phyloP scores from a whole-genome alignment of 805 yeast genomes.

The Candida railenensis region DNA sequence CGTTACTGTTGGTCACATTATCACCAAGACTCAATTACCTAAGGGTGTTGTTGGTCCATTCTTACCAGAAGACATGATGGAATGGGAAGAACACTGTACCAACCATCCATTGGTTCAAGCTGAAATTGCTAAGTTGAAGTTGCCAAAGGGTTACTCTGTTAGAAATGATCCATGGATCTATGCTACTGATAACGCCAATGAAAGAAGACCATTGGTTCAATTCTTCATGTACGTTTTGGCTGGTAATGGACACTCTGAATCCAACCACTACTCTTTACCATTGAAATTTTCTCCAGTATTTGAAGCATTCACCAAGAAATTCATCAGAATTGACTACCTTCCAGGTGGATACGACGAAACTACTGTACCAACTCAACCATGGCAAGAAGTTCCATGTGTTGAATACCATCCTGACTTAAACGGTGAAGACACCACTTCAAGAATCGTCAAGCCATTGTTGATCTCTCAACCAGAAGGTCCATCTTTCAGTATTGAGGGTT shows the following conservation, averaged over 20 bases:
- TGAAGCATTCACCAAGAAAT: slow-evolving; percentile 57
- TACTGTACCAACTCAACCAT: slow-evolving; percentile 54
- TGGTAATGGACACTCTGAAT: slow-evolving; percentile 62
- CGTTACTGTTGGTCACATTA: slow-evolving; percentile 58
- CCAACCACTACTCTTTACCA: slow-evolving; percentile 75
- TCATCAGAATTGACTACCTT: slow-evolving; percentile 69
- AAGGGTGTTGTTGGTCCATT: slow-evolving; percentile 70
- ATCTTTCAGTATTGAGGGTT: slow-evolving; percentile 58
- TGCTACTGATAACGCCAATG: slow-evolving; percentile 69
- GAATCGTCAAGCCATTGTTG: slow-evolving; percentile 69
- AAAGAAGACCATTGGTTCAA: slow-evolving; percentile 62
- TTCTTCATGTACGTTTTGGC: slow-evolving; percentile 72
- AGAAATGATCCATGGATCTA: slow-evolving; percentile 84
- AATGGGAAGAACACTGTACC: slow-evolving; percentile 50
- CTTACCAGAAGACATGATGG: slow-evolving; percentile 61
- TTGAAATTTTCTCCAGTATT: slow-evolving; percentile 73
- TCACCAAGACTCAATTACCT: slow-evolving; percentile 55
- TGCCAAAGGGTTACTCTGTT: slow-evolving; percentile 56
- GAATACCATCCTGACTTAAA: slow-evolving; percentile 75
- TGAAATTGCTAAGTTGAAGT: slow-evolving; percentile 64
- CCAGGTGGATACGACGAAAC: slow-evolving; percentile 71
- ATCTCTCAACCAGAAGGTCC: slow-evolving; percentile 79
- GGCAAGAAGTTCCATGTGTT: slow-evolving; percentile 58
- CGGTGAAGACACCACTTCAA: slow-evolving; percentile 42
- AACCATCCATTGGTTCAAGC: slow-evolving; percentile 58